Evolutionary conservation across 2,329 filamentous ascomycete species (phyloP), one percentile per base, ranked within the genome.

Genomic region (Mycosphaerella sp.): DNA sequence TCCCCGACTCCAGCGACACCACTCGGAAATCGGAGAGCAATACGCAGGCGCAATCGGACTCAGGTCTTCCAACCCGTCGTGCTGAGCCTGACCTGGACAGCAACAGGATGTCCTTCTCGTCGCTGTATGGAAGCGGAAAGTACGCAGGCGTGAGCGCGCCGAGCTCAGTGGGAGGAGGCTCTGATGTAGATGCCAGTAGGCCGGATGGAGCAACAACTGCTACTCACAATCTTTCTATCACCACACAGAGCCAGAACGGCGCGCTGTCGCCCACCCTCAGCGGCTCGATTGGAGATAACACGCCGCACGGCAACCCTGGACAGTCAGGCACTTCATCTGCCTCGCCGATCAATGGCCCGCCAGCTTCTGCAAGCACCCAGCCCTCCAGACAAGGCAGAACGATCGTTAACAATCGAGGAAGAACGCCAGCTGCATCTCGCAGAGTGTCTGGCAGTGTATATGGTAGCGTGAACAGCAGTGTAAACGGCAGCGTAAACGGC

Each of bases 291-390:
- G 51, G 86, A 67, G 64, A 67, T 17, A 48, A 56, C 17, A 49
- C 54, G 12, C 54, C 46, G 21, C 52, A 54, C 36, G 49, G 44
- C 43, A 46, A 17, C 10, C 38, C 53, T 47, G 78, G 43, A 38
- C 81, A 62, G 82, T 79, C 86, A 87, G 69, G 91, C 64, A 93
- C 87, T 66, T 84, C 82, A 29, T 91, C 88, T 69, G 90, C 87
- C 42, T 82, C 85, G 39, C 91, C 87, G 71, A 91, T 84, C 66
- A 81, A 87, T 58, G 90, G 87, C 65, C 86, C 85, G 4, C 84
- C 84, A 8, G 65, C 65, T 6, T 62, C 63, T 6, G 56, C 58
- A 11, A 57, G 61, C 31, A 51, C 48, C 12, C 44, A 52, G 38
- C 31, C 47, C 10, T 50, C 61, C 5, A 53, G 59, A 31, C 58